These are phyloP conservation scores for Leccinellum albellum DNA, from an alignment of 768 basidiomycete genomes.

Conservation along the genomic window DNA sequence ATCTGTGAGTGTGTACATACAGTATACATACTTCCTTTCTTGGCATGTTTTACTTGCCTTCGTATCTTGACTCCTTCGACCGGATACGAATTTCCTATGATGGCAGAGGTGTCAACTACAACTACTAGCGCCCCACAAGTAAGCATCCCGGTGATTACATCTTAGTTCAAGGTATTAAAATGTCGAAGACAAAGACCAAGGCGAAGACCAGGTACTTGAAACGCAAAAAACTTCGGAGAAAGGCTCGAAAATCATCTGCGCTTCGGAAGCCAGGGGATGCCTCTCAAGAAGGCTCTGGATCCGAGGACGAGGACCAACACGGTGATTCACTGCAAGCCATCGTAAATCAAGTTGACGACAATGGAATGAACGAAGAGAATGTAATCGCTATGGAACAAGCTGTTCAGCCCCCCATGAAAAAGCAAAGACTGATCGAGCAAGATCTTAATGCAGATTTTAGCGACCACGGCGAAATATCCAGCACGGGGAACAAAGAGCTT, in stretches of 20 bases:
- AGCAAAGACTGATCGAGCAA: constrained; percentile 34
- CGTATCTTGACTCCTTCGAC: background rate
- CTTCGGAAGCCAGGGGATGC: constrained; percentile 24
- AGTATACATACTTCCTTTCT: too few relatives aligned
- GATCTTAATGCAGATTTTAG: constrained; percentile 18
- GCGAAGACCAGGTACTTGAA: constrained; percentile 72
- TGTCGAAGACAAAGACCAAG: constrained; percentile 54
- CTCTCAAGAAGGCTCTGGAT: constrained; percentile 11
- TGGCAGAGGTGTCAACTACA: constrained; percentile 7
- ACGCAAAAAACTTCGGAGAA: constrained; percentile 66
- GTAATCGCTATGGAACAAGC: constrained; percentile 2
- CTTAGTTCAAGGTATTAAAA: background rate
- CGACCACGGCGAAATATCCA: background rate
- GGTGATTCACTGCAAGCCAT: constrained; percentile 12
- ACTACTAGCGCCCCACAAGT: constrained; percentile 15
- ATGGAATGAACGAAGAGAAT: constrained; percentile 9
- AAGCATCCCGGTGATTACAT: constrained; percentile 5
- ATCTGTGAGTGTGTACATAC: too few relatives aligned
- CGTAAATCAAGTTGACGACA: constrained; percentile 16
- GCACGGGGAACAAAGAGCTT: background rate
- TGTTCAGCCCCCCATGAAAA: constrained; percentile 41
- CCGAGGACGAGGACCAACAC: constrained; percentile 22
- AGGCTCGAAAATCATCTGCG: constrained; percentile 39
- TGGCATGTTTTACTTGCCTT: background rate
- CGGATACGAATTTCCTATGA: background rate